These are phyloP conservation scores for Balamuthia mandrillaris DNA, from an alignment of 208 protist genomes.

Conservation along the genomic window DNA sequence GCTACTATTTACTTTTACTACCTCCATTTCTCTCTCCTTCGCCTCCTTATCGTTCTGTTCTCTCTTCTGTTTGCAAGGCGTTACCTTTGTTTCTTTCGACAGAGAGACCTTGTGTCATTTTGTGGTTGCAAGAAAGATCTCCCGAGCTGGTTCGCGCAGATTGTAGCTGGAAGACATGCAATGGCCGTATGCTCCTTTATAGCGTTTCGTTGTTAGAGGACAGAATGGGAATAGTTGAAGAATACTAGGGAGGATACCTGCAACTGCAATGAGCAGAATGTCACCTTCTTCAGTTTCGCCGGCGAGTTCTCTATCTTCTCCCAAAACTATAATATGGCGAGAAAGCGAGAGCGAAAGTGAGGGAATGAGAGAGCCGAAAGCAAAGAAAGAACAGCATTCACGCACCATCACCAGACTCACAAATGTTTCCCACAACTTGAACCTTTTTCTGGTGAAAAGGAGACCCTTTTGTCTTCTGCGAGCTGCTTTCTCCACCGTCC, in stretches of 20 bases:
- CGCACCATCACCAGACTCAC: constrained; percentile 32
- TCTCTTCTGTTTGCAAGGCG: too few species aligned
- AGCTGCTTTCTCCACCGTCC: not conserved
- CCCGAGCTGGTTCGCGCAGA: not conserved
- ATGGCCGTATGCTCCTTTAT: constrained; percentile 26
- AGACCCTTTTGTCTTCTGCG: not conserved
- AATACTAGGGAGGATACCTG: not conserved
- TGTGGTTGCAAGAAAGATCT: not conserved
- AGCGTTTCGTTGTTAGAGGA: too few species aligned
- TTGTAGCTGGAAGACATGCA: constrained; percentile 40
- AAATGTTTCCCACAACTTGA: constrained; percentile 35
- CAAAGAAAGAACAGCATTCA: not conserved
- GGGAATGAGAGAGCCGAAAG: too few species aligned
- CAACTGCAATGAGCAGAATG: constrained; percentile 29
- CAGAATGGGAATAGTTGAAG: not conserved
- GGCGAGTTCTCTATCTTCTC: not conserved
- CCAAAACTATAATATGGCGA: constrained; percentile 13
- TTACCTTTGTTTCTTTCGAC: too few species aligned
- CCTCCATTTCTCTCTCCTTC: too few species aligned
- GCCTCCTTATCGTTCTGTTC: too few species aligned
- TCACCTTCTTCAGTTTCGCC: constrained; percentile 14
- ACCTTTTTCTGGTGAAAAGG: too few species aligned
- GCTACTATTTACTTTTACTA: too few species aligned
- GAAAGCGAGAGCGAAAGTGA: not conserved
- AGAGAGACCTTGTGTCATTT: too few species aligned